These are phyloP conservation scores for Striga asiatica DNA, from an alignment of 257 asterid genomes.

Conservation along the genomic window DNA sequence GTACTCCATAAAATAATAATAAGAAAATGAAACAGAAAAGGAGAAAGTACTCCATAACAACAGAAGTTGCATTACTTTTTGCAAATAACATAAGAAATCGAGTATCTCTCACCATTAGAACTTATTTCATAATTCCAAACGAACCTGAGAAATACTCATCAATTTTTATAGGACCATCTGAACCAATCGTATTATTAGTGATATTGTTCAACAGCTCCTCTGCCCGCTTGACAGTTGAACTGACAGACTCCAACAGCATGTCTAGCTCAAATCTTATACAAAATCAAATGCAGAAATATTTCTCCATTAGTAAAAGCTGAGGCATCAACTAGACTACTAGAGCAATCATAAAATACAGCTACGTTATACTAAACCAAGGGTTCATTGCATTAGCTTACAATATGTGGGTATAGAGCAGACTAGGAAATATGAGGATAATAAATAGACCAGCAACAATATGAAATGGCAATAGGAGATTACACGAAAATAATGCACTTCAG, in stretches of 20 bases:
- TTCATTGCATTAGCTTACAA: neutral
- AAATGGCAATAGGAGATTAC: neutral
- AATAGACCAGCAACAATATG: neutral
- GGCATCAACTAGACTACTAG: slow-evolving; percentile 4
- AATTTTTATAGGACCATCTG: slow-evolving; percentile 36
- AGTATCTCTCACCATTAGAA: neutral
- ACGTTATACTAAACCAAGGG: neutral
- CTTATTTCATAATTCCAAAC: slow-evolving; percentile 12
- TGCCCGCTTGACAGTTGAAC: slow-evolving; percentile 63
- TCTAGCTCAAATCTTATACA: slow-evolving; percentile 78
- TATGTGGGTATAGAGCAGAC: neutral
- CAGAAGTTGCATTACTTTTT: neutral
- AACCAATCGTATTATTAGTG: slow-evolving; percentile 43
- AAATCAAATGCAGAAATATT: slow-evolving; percentile 10
- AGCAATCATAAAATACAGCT: too few relatives aligned
- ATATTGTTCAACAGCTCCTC: slow-evolving; percentile 61
- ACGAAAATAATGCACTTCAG: neutral
- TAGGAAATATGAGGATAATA: neutral
- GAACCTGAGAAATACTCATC: slow-evolving; percentile 87
- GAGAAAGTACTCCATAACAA: slow-evolving; percentile 6
- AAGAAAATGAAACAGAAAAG: too few relatives aligned
- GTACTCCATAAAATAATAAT: too few relatives aligned
- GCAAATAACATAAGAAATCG: neutral
- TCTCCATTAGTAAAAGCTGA: slow-evolving; percentile 4
- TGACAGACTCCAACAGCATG: slow-evolving; percentile 79